Base-by-base conservation (phyloP, 495 filamentous ascomycete species). In the Trypethelium eluteriae region DNA sequence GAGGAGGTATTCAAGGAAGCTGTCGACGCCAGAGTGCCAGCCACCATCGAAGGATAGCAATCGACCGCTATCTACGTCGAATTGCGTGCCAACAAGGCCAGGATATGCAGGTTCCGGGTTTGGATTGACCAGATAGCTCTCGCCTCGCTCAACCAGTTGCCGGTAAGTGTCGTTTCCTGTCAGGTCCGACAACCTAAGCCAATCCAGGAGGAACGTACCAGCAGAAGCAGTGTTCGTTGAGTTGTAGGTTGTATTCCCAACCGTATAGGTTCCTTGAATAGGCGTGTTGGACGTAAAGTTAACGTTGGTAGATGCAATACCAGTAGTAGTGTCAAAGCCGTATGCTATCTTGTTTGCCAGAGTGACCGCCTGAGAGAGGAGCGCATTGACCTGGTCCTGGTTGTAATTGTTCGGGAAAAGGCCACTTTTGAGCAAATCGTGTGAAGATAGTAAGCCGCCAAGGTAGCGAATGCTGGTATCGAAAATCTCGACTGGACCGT, bases 1-100 rank as follows among this genome's bases (percentile, higher is more conserved):
- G 64, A 79, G 76, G 38, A 78, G 72, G 64, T 79, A 79, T 74
- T 79, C 72, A 36, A 69, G 63, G 50, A 72, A 73, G 50, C 65
- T 67, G 65, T 70, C 68, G 34, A 70, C 68, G 25, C 68, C 68
- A 18, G 68, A 36, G 6, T 70, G 38, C 65, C 66, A 70, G 34
- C 68, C 68, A 14, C 68, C 68, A 34, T 70, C 68, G 35, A 67
- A 70, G 1, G 59, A 64, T 32, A 70, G 36, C 68, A 70, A 64
- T 11, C 44, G 6, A 38, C 68, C 68, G 35, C 64, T 70, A 62
- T 64, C 62, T 36, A 49, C n/a, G 62, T 70, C 68, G 41, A 70
- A 70, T 47, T 70, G 46, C 3, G 68, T 70, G 11, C 69, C 69
- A 14, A 65, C 63, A 1, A 70, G 57, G 25, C 69, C 69, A 11